These are phyloP conservation scores for Pestalotiopsis sp. DNA, from an alignment of 2,329 filamentous ascomycete genomes.

Conservation along the genomic window DNA sequence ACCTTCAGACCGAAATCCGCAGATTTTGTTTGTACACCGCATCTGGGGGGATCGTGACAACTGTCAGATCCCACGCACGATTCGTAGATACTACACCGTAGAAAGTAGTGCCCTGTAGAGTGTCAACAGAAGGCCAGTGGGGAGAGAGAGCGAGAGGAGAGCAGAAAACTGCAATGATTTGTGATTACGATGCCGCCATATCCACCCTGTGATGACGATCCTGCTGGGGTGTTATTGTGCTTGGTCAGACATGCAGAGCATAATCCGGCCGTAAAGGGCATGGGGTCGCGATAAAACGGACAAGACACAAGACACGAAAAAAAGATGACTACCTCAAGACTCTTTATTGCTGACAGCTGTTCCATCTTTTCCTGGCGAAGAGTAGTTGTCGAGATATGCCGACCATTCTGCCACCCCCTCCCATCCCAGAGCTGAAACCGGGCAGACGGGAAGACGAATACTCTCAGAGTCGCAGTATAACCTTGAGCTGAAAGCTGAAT, in stretches of 20 bases:
- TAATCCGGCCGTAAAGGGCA: not conserved
- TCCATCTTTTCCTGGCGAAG: not conserved
- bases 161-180: not conserved
- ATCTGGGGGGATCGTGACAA: not conserved
- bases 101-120: not conserved
- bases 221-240: not conserved
- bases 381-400: not conserved
- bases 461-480: not conserved
- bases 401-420: not conserved
- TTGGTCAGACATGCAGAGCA: slow-evolving; percentile 1
- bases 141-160: not conserved
- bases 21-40: not conserved
- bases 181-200: not conserved
- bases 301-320: not conserved
- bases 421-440: not conserved
- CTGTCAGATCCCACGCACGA: not conserved
- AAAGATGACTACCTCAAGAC: not conserved
- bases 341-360: not conserved
- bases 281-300: not conserved
- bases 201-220: not conserved
- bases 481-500: not conserved
- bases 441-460: not conserved
- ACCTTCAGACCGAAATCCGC: not conserved
- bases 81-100: not conserved
- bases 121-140: not conserved